Evolutionary conservation across 306 rosid species (phyloP), one percentile per base, ranked within the genome.

Genomic region (Bauhinia variegata): DNA sequence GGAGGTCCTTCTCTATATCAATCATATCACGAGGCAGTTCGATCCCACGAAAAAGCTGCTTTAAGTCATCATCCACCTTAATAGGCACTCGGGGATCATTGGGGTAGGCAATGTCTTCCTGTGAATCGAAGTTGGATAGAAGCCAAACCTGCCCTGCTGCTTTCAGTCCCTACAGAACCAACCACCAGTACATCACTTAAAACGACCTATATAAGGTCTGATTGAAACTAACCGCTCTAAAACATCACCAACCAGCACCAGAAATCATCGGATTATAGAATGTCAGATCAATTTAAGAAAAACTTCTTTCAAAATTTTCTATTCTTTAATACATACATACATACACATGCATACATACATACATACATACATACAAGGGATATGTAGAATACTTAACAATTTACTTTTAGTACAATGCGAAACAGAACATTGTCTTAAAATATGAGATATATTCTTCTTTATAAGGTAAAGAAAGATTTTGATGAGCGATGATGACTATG

Each of bases 31-130:
- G 90, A 10, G 97, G 95, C 56, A 95, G 74, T 54, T 95, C 96
- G 11, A 86, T 86, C 17, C 78, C 88, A 54, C 96, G 86, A 55
- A 88, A 95, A 16, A 90, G 80, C 73, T 44, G 83, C 74, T 95
- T 95, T 4, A 95, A 86, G 63, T 95, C 96, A 51, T 86, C 87
- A 14, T 95, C 99, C 44, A 90, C 97, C 84, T 88, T 88, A 23
- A 83, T 71, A 18, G 87, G 79, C 43, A 88, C 86, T 75, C 84
- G 77, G 6, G 96, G 99, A 41, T 90, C 96, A 47, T 95, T 95
- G 34, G 99, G 99, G 75, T 88, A 90, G 13, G 97, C 95, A 38
- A 88, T 88, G 75, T 95, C 97, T 85, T 90, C 99, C 73, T 88
- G 99, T 59, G 99, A 90, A 78, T 95, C 99, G 12, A 86, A 88